phyloP scores from a whole-genome alignment of 768 basidiomycete genomes.

The Cystoderma amianthinum region DNA sequence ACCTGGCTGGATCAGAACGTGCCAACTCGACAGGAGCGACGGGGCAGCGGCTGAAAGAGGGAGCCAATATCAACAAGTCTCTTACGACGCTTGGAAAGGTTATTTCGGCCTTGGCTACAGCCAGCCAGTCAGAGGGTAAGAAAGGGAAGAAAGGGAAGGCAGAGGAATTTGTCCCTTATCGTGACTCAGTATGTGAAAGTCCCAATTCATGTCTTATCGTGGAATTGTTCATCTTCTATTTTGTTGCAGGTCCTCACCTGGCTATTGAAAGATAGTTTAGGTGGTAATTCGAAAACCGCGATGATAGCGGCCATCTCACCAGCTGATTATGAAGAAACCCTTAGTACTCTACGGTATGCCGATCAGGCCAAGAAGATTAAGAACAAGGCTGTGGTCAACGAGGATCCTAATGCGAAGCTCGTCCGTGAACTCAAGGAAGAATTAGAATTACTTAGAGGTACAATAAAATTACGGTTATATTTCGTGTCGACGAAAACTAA shows the following conservation, averaged over 20 bases:
- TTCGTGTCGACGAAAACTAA: neutral
- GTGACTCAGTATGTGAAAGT: constrained; percentile 76
- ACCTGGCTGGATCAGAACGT: constrained; percentile 94
- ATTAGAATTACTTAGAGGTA: constrained; percentile 84
- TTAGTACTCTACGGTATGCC: constrained; percentile 95
- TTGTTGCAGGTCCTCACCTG: constrained; percentile 81
- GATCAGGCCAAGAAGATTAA: constrained; percentile 99
- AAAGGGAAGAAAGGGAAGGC: constrained; percentile 87
- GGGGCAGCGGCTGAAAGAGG: constrained; percentile 92
- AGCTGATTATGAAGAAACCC: constrained; percentile 97
- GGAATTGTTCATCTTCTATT: neutral
- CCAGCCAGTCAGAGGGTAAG: constrained; percentile 60
- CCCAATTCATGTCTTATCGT: constrained; percentile 5
- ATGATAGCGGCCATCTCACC: constrained; percentile 99
- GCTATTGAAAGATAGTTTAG: constrained; percentile 95
- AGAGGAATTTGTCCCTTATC: constrained; percentile 94
- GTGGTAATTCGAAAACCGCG: constrained; percentile 95
- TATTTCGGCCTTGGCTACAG: constrained; percentile 81
- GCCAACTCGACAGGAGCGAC: constrained; percentile 98
- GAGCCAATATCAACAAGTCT: constrained; percentile 98
- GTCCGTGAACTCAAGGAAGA: constrained; percentile 99
- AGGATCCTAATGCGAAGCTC: constrained; percentile 98
- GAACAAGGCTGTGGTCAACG: constrained; percentile 98
- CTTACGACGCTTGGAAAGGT: constrained; percentile 97
- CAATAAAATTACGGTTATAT: constrained; percentile 21